Base-by-base conservation (phyloP, 257 asterid genomes). In the Salvia splendens region DNA sequence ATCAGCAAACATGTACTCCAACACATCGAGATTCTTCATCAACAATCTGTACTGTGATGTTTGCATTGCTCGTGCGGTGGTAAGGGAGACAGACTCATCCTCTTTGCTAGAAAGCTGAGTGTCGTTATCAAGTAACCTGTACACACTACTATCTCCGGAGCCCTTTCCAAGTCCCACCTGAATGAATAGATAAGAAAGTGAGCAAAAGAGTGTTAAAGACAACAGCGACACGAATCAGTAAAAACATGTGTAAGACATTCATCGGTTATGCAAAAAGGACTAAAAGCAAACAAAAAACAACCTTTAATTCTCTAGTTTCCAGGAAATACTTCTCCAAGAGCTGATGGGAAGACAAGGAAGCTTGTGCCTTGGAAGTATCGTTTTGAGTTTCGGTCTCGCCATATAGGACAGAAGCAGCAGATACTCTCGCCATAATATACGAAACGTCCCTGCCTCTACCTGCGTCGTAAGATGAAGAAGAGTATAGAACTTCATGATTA, bases 1-100 rank as follows among this genome's bases (percentile, higher is more conserved):
- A 68, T 83, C 86, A 61, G 83, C 71, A 81, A 82, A 87, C 77
- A 85, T 82, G 67, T 79, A 77, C 70, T 89, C 96, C 79, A 91
- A 77, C 36, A 52, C 28, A 77, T 83, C 82, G 15, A 91, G 84
- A 77, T 82, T 88, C 82, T 91, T 81, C 92, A 86, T 77, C 75
- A 91, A 75, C 73, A 83, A 73, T 59, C 81, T 70, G 80, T 80
- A 86, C 50, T 76, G 83, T 59, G 86, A 80, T 61, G 81, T 68
- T 57, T 80, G 78, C 35, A 74, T 62, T 54, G 83, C 74, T 61
- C 66, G 84, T 53, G 79, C 69, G 77, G 73, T 40, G 51, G 78
- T 73, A 53, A 81, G 48, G 59, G 72, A 73, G 17, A 62, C 32
- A 24, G 57, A 68, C 30, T 72, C 63, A 54, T 76, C 81, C 60